These are phyloP conservation scores for Cladosporium colombiae DNA, from an alignment of 2,329 filamentous ascomycete species.

Conservation along the genomic window DNA sequence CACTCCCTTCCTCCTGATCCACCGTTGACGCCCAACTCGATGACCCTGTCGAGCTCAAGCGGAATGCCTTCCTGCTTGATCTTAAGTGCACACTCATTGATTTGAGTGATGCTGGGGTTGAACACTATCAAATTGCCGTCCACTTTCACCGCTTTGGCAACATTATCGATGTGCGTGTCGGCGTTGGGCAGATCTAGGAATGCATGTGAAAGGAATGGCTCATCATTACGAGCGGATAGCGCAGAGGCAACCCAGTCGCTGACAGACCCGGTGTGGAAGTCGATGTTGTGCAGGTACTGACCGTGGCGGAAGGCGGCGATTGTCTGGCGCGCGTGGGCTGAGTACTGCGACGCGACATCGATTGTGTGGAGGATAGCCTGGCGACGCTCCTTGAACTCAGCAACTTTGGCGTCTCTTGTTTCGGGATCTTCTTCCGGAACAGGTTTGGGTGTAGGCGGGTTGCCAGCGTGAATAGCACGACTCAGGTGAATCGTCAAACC, in stretches of 20 bases:
- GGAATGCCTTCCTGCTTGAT: slow-evolving; percentile 58
- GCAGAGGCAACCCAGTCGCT: slow-evolving; percentile 63
- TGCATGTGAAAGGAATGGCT: slow-evolving; percentile 69
- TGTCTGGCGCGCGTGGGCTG: slow-evolving; percentile 63
- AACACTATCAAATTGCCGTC: slow-evolving; percentile 70
- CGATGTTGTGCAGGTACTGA: slow-evolving; percentile 68
- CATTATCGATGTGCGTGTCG: slow-evolving; percentile 52
- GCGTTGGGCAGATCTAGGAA: slow-evolving; percentile 73
- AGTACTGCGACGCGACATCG: slow-evolving; percentile 64
- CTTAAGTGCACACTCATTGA: slow-evolving; percentile 62
- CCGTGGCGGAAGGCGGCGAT: slow-evolving; percentile 68
- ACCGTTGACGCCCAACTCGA: slow-evolving; percentile 57
- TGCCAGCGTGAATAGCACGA: slow-evolving; percentile 73
- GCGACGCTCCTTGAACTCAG: slow-evolving; percentile 50
- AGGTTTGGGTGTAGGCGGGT: slow-evolving; percentile 50
- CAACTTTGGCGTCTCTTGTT: slow-evolving; percentile 25
- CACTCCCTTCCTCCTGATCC: slow-evolving; percentile 61
- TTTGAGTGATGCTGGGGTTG: slow-evolving; percentile 76
- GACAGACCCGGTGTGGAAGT: slow-evolving; percentile 72
- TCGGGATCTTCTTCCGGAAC: slow-evolving; percentile 28
- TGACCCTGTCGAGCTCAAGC: slow-evolving; percentile 58
- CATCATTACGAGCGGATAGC: slow-evolving; percentile 40
- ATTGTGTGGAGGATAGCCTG: slow-evolving; percentile 74
- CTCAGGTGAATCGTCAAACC: slow-evolving; percentile 74
- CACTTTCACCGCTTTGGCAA: slow-evolving; percentile 60